phyloP scores from a whole-genome alignment of 2,329 filamentous ascomycete genomes.

The Colletotrichum sp. region DNA sequence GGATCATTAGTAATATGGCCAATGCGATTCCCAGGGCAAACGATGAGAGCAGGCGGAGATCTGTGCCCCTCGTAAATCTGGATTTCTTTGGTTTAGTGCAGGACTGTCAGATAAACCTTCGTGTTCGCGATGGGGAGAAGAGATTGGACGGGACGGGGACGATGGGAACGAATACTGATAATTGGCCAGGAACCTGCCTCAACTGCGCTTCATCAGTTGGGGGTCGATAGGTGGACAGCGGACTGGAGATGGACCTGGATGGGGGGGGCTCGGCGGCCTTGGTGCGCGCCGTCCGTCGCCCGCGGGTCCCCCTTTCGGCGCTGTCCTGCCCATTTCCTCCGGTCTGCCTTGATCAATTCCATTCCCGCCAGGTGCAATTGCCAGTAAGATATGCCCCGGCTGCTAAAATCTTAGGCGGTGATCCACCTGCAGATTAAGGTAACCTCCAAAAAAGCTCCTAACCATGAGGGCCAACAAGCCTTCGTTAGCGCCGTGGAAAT shows the following conservation, averaged over 20 bases:
- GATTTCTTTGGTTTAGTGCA: background rate
- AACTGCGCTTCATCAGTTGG: background rate
- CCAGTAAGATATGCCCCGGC: background rate
- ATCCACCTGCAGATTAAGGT: background rate
- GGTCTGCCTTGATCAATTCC: background rate
- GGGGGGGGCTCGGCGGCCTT: background rate
- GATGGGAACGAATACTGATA: background rate
- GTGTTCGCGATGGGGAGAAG: background rate
- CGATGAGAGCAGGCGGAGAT: background rate
- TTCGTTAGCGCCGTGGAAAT: background rate
- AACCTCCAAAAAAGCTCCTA: background rate
- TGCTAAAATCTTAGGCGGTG: background rate
- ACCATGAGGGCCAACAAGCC: background rate
- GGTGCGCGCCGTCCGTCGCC: background rate
- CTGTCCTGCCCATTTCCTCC: background rate
- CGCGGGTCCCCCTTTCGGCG: background rate
- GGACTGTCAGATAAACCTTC: background rate
- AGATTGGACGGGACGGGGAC: background rate
- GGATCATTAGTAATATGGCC: background rate
- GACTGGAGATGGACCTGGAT: background rate
- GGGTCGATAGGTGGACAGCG: background rate
- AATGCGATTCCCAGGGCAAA: background rate
- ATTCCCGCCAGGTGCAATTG: background rate
- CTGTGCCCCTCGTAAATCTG: slow-evolving; percentile 1
- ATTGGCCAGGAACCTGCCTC: background rate